Base-by-base conservation (phyloP, 2,329 filamentous ascomycete genomes). In the Ophiostoma novo-ulmi region DNA sequence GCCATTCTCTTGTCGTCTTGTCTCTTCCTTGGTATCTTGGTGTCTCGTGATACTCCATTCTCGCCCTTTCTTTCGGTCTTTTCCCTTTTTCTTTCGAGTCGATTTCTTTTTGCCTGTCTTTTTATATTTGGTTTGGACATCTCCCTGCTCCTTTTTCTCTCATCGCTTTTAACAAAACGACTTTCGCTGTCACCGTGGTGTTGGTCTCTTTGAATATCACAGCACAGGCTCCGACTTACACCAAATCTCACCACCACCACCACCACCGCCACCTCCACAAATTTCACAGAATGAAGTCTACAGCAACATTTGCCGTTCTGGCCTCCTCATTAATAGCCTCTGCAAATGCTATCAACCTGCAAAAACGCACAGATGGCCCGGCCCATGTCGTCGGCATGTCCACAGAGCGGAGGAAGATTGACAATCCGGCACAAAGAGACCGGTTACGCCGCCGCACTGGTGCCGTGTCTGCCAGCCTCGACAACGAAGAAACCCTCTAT, bases 401-500 rank as follows among this genome's bases (percentile, higher is more conserved):
- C 58, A 81, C 83, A 5, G 78, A 84, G 72, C 80, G 82, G 71
- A 78, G 74, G 58, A 73, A 75, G 8, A 74, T 83, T 58, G 68
- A 75, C 61, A 78, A 85, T 70, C 84, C 84, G 3, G 72, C 82
- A 22, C 76, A 78, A 31, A 78, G 82, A 52, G 83, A 86, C 74
- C 79, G 79, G 70, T 76, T 83, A 75, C 80, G 82, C 52, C 77
- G 79, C 69, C 84, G 85, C 73, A 80, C 81, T 69, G 80, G 78
- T 1, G 79, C 82, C 0, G 77, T 86, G 5, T 75, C 79, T 66
- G 81, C 80, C n/a, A 77, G 75, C 2, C 77, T 89, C 63, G 84
- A 87, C 74, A 89, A 89, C 73, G 78, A 85, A 85, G 80, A 86
- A 82, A 88, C 86, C 1, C 81, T 90, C 38, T 91, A 91, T 77